Percentiles rank a stretch among this genome's conserved stretches.
Evolutionary conservation across 192 early-diverging fungal species (phyloP).

Genomic region (Backusella macrospora): DNA sequence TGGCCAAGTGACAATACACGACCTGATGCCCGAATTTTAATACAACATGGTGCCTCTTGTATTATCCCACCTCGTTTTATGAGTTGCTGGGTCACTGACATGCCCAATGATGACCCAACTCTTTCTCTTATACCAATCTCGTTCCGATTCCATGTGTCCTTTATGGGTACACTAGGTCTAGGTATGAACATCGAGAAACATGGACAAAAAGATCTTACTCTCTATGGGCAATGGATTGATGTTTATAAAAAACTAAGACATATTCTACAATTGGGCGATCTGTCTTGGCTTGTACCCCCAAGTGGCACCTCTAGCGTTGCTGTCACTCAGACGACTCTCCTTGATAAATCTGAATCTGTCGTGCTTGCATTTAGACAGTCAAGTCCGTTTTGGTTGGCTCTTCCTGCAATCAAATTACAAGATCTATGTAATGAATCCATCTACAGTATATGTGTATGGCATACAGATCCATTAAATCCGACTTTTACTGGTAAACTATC

Average conservation of each 20-base stretch:
- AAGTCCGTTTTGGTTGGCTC: slow-evolving; percentile 1
- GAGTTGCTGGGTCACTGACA: slow-evolving; percentile 26
- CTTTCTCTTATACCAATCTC: slow-evolving; percentile 10
- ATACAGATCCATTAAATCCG: not conserved
- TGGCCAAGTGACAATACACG: slow-evolving; percentile 31
- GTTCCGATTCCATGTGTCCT: slow-evolving; percentile 28
- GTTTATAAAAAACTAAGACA: slow-evolving; percentile 23
- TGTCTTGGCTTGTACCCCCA: slow-evolving; percentile 26
- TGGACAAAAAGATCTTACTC: not conserved
- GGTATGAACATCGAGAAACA: slow-evolving; percentile 6
- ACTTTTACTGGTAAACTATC: not conserved
- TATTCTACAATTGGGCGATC: slow-evolving; percentile 20
- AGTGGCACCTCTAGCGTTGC: not conserved
- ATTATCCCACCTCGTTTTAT: slow-evolving; percentile 22
- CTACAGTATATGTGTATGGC: not conserved
- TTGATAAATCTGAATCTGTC: not conserved
- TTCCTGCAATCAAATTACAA: not conserved
- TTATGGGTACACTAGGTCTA: slow-evolving; percentile 28
- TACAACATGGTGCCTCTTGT: slow-evolving; percentile 30
- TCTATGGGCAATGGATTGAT: slow-evolving; percentile 16
- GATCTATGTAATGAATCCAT: not conserved
- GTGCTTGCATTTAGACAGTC: slow-evolving; percentile 10
- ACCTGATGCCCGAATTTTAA: slow-evolving; percentile 27
- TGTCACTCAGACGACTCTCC: not conserved
- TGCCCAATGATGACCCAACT: not conserved